A percentile compares a stretch with the other conserved stretches of the same genome.
These are phyloP conservation scores for Myriangium duriaei DNA, from an alignment of 2,329 filamentous ascomycete species.

Conservation along the genomic window DNA sequence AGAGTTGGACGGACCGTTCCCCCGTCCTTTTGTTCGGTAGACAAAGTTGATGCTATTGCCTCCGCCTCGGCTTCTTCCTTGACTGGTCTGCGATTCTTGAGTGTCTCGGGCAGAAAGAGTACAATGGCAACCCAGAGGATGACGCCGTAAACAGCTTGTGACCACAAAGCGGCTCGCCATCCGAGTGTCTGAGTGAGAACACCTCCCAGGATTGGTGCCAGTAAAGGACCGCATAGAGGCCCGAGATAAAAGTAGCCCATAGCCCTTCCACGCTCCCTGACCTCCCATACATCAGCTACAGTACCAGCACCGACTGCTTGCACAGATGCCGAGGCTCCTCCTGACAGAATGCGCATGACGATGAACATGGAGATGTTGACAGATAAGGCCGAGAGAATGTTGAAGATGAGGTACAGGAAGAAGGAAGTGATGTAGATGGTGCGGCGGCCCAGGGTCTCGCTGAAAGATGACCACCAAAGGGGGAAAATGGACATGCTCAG, in stretches of 20 bases:
- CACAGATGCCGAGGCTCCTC: conserved; percentile 66
- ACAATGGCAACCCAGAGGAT: conserved; percentile 43
- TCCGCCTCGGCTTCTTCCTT: conserved; percentile 20
- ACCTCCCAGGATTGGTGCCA: conserved; percentile 68
- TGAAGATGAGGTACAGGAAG: conserved; percentile 57
- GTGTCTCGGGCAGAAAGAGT: conserved; percentile 54
- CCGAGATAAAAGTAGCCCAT: conserved; percentile 79
- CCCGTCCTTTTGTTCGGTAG: conserved; percentile 15
- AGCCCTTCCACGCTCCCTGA: conserved; percentile 58
- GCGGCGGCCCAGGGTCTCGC: conserved; percentile 56
- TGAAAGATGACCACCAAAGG: conserved; percentile 77
- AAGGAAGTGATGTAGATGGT: conserved; percentile 72
- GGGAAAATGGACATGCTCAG: conserved; percentile 72
- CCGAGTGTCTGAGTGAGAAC: conserved; percentile 54
- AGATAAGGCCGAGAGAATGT: conserved; percentile 55
- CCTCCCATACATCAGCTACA: conserved; percentile 69
- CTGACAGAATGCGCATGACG: conserved; percentile 59
- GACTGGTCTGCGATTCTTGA: conserved; percentile 25
- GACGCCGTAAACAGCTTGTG: conserved; percentile 57
- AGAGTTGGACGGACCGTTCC: conserved; percentile 15
- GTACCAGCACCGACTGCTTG: conserved; percentile 76
- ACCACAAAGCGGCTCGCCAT: conserved; percentile 71
- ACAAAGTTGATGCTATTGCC: conserved; percentile 18
- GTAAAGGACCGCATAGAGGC: conserved; percentile 59
- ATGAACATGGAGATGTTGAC: conserved; percentile 64